phyloP scores from a whole-genome alignment of 1,139 yeast species.

The Debaryomyces singareniensis region DNA sequence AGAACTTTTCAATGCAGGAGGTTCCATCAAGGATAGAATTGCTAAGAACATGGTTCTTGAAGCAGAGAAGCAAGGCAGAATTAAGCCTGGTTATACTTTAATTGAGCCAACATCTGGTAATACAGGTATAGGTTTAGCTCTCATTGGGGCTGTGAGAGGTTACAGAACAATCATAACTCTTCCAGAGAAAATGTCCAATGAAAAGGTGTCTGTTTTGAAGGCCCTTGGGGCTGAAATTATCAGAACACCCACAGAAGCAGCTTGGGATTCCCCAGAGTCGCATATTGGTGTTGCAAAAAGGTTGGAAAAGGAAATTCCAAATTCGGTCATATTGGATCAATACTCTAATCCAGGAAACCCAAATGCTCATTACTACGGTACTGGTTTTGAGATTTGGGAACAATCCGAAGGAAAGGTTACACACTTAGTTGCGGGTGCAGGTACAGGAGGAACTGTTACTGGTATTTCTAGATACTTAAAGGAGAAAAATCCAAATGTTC shows the following conservation, averaged over 20 bases:
- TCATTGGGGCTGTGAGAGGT: constrained; percentile 82
- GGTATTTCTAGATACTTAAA: constrained; percentile 77
- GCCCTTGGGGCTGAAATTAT: constrained; percentile 90
- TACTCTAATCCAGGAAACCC: constrained; percentile 78
- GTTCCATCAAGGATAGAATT: constrained; percentile 64
- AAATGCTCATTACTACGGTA: constrained; percentile 76
- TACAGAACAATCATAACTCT: constrained; percentile 83
- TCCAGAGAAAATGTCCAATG: constrained; percentile 92
- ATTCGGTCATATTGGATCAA: constrained; percentile 81
- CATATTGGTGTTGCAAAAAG: constrained; percentile 86
- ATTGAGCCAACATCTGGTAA: constrained; percentile 90
- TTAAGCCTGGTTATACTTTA: constrained; percentile 80
- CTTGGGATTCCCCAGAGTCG: constrained; percentile 89
- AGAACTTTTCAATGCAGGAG: constrained; percentile 65
- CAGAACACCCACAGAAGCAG: constrained; percentile 90
- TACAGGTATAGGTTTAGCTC: constrained; percentile 85
- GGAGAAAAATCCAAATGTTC: constrained; percentile 58
- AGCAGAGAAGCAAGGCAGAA: constrained; percentile 73
- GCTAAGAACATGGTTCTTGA: constrained; percentile 69
- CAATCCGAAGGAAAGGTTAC: constrained; percentile 70
- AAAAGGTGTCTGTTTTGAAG: constrained; percentile 80
- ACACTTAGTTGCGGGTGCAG: constrained; percentile 85
- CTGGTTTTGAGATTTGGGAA: constrained; percentile 83
- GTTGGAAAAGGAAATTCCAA: constrained; percentile 78
- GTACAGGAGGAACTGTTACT: constrained; percentile 80